A percentile compares a stretch with the other conserved stretches of the same genome.
Conservation (phyloP, 192 early-diverging fungal species). For the Podila epigama region DNA sequence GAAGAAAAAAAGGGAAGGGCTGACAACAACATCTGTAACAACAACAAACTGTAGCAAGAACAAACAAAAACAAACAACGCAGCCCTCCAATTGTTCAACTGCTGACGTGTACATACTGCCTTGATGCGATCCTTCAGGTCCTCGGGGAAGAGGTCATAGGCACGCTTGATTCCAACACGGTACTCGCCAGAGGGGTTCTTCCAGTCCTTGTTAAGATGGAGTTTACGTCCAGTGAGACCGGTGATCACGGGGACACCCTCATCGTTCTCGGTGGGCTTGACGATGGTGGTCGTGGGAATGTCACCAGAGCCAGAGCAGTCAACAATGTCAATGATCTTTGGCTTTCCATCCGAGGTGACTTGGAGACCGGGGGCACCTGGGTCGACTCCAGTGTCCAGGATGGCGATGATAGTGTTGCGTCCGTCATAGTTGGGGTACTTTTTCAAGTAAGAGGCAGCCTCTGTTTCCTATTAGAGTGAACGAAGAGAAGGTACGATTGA, state of each 20-base stretch:
- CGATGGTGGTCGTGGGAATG: slow-evolving; percentile 66
- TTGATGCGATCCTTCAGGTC: slow-evolving; percentile 57
- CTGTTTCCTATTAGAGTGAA: slow-evolving; percentile 66
- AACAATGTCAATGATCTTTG: slow-evolving; percentile 91
- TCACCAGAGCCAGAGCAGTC: slow-evolving; percentile 95
- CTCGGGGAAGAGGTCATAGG: slow-evolving; percentile 78
- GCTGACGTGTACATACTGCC: slow-evolving; percentile 44
- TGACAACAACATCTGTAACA: background rate
- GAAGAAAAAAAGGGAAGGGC: background rate
- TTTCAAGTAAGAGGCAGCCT: slow-evolving; percentile 81
- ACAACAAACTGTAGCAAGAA: background rate
- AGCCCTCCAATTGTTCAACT: slow-evolving; percentile 3
- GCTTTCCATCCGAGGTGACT: slow-evolving; percentile 85
- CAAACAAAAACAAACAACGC: background rate
- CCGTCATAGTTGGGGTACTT: slow-evolving; percentile 90
- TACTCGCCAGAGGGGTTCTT: slow-evolving; percentile 84
- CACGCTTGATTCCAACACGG: slow-evolving; percentile 81
- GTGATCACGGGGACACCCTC: slow-evolving; percentile 59
- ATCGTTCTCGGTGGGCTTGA: slow-evolving; percentile 59
- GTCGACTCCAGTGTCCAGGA: slow-evolving; percentile 96
- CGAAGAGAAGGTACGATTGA: background rate
- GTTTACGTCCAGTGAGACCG: slow-evolving; percentile 78
- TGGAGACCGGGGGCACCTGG: slow-evolving; percentile 89
- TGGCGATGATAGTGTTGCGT: slow-evolving; percentile 86
- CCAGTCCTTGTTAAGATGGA: slow-evolving; percentile 77